These are phyloP conservation scores for Phytophthora quininea DNA, from an alignment of 352 stramenopile species.

Conservation along the genomic window DNA sequence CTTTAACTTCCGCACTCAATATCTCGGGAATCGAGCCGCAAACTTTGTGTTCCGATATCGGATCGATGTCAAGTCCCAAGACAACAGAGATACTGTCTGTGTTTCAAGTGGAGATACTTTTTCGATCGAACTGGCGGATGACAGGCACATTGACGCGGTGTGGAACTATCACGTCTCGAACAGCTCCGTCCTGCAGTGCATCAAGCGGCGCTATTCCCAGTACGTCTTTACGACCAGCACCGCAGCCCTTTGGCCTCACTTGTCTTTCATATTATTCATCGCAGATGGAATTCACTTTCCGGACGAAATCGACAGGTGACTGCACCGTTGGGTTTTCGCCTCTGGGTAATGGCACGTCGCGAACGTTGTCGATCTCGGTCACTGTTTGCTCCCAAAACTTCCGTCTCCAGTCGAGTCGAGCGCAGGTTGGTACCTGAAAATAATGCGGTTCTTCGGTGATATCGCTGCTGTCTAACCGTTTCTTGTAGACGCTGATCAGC, in stretches of 20 bases:
- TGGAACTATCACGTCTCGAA: slow-evolving; percentile 13
- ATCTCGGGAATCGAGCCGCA: slow-evolving; percentile 3
- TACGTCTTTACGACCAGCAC: slow-evolving; percentile 6
- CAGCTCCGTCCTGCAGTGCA: slow-evolving; percentile 1
- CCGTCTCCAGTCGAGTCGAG: slow-evolving; percentile 16
- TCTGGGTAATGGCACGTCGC: background rate
- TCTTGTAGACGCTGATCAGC: slow-evolving; percentile 11
- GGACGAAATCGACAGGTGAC: slow-evolving; percentile 6
- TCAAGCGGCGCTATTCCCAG: slow-evolving; percentile 22
- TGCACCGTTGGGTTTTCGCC: slow-evolving; percentile 10
- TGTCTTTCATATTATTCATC: background rate
- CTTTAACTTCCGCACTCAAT: slow-evolving; percentile 18
- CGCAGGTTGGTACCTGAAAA: slow-evolving; percentile 9
- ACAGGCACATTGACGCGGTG: slow-evolving; percentile 1
- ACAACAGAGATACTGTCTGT: background rate
- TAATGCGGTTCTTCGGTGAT: background rate
- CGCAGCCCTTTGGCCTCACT: background rate
- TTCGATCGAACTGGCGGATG: slow-evolving; percentile 1
- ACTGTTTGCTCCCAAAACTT: slow-evolving; percentile 19
- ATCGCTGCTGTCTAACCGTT: background rate
- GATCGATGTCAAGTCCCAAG: background rate
- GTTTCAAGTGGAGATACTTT: slow-evolving; percentile 15
- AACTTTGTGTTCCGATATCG: slow-evolving; percentile 22
- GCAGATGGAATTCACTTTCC: slow-evolving; percentile 26
- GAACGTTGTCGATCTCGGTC: slow-evolving; percentile 7